phyloP scores from a whole-genome alignment of 768 basidiomycete genomes.

The Lactarius evosmus region DNA sequence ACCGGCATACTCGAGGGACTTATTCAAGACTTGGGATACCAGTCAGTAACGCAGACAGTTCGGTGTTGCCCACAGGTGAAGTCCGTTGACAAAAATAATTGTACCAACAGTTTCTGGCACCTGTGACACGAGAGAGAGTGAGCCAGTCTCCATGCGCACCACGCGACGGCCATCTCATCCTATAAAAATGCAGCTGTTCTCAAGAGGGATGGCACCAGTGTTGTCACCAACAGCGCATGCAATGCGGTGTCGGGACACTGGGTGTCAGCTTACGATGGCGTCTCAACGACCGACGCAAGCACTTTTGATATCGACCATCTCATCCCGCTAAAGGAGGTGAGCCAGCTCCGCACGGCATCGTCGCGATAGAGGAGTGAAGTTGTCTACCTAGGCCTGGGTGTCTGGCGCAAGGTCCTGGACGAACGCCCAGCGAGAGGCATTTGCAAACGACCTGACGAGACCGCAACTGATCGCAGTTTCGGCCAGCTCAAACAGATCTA shows the following conservation, averaged over 20 bases:
- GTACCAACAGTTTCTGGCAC: constrained; percentile 43
- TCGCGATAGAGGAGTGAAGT: not conserved
- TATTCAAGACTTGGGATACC: constrained; percentile 49
- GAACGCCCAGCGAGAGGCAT: constrained; percentile 45
- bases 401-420: constrained; percentile 55
- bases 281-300: constrained; percentile 43
- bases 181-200: constrained; percentile 29
- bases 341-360: not conserved
- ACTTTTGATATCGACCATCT: constrained; percentile 54
- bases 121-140: constrained; percentile 54
- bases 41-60: constrained; percentile 36
- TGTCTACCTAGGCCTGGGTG: constrained; percentile 45
- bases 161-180: not conserved
- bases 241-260: constrained; percentile 47
- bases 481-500: constrained; percentile 46
- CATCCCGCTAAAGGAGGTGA: constrained; percentile 52
- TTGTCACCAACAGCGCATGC: constrained; percentile 43
- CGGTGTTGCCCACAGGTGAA: not conserved
- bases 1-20: constrained; percentile 41
- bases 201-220: constrained; percentile 36
- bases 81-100: not conserved
- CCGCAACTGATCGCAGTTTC: constrained; percentile 55
- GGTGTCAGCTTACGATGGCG: constrained; percentile 52
- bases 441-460: constrained; percentile 53
- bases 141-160: constrained; percentile 20